Evolutionary conservation across 2,329 filamentous ascomycete genomes (phyloP).

Genomic region (Fusarium veterinarium): DNA sequence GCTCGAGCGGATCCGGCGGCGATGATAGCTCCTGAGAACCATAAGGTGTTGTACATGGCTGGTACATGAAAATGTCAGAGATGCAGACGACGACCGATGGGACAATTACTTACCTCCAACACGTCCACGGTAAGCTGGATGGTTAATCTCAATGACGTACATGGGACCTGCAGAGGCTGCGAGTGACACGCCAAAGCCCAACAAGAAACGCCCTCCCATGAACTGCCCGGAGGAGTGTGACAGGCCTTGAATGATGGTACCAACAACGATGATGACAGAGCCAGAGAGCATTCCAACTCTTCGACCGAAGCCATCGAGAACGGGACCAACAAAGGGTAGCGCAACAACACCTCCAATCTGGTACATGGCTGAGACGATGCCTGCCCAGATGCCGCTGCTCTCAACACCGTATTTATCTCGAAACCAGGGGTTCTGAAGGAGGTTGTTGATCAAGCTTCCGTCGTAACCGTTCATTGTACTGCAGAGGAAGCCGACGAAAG

Average conservation of each 20-base stretch:
- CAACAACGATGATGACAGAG: background rate
- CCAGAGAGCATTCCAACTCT: background rate
- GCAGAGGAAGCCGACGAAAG: background rate
- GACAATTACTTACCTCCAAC: background rate
- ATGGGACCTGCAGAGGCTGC: background rate
- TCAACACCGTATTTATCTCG: background rate
- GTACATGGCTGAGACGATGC: background rate
- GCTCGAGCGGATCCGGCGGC: background rate
- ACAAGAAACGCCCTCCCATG: background rate
- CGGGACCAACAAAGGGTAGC: background rate
- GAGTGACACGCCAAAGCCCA: background rate
- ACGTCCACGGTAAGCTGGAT: background rate
- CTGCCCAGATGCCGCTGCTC: background rate
- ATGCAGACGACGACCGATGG: background rate
- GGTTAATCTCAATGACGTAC: background rate
- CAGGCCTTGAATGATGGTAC: background rate
- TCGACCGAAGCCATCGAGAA: background rate
- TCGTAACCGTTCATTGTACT: background rate
- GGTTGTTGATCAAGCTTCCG: background rate
- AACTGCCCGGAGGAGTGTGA: background rate
- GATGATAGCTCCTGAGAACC: background rate
- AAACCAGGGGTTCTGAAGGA: background rate
- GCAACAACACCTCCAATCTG: background rate
- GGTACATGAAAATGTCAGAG: background rate
- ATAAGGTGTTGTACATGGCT: background rate